phyloP scores from a whole-genome alignment of 768 basidiomycete species.

The Kockovaella imperatae region DNA sequence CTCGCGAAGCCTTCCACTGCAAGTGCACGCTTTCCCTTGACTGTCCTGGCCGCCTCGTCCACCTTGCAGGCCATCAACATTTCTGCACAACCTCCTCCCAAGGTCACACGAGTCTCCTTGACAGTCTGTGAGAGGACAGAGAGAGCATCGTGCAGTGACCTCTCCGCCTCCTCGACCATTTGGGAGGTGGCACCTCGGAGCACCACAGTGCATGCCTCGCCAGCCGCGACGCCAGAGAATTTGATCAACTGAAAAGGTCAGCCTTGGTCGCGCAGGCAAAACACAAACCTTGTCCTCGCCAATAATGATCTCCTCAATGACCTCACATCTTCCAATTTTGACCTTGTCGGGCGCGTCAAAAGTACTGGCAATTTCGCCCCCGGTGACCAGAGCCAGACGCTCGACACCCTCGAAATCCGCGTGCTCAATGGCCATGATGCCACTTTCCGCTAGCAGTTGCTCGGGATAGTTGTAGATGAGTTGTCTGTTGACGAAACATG shows the following conservation, averaged over 20 bases:
- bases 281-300: constrained; percentile 87
- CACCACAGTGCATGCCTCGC: constrained; percentile 95
- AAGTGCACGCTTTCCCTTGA: constrained; percentile 90
- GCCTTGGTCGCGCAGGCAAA: background rate
- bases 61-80: constrained; percentile 96
- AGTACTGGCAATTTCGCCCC: constrained; percentile 92
- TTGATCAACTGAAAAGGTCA: constrained; percentile 72
- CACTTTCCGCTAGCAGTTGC: constrained; percentile 83
- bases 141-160: constrained; percentile 93
- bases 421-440: constrained; percentile 94
- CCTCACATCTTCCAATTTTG: constrained; percentile 82
- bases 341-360: constrained; percentile 89
- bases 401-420: constrained; percentile 99
- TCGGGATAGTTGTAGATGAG: constrained; percentile 99
- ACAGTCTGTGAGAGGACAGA: constrained; percentile 96
- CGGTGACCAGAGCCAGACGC: constrained; percentile 86
- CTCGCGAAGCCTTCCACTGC: constrained; percentile 85
- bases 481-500: constrained; percentile 94
- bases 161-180: constrained; percentile 98
- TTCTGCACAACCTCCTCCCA: constrained; percentile 96
- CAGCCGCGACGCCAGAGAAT: constrained; percentile 97
- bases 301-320: constrained; percentile 98
- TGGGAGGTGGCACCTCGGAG: constrained; percentile 94
- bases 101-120: constrained; percentile 86
- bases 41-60: constrained; percentile 73